phyloP scores from a whole-genome alignment of 2,329 filamentous ascomycete species.

The Cordyceps javanica region DNA sequence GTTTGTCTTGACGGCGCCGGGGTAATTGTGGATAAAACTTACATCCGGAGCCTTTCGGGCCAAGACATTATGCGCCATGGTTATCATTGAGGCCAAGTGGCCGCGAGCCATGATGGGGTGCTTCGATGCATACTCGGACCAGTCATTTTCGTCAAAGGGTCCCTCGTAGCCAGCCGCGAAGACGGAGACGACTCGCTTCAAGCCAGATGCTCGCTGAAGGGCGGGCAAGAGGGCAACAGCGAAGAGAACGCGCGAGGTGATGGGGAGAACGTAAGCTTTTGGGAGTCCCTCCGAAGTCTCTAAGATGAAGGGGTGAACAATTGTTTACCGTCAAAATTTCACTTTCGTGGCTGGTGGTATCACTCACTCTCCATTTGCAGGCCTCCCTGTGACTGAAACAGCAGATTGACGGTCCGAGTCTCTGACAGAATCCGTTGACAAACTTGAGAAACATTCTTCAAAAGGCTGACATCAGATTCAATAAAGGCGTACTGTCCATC shows the following conservation, averaged over 20 bases:
- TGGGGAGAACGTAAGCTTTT: conserved; percentile 41
- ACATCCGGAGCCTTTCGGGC: not conserved
- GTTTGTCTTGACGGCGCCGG: not conserved
- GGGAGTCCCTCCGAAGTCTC: conserved; percentile 51
- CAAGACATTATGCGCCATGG: not conserved
- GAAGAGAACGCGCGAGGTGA: conserved; percentile 52
- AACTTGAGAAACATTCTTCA: conserved; percentile 42
- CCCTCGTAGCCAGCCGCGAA: conserved; percentile 42
- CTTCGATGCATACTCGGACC: conserved; percentile 15
- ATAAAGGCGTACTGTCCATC: conserved; percentile 40
- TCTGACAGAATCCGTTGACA: conserved; percentile 43
- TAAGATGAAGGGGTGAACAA: not conserved
- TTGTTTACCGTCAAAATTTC: not conserved
- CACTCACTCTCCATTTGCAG: not conserved
- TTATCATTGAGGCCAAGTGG: not conserved
- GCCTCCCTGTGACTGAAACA: conserved; percentile 29
- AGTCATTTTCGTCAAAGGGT: conserved; percentile 34
- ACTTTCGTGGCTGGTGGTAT: not conserved
- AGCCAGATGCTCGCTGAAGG: conserved; percentile 27
- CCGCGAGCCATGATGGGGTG: conserved; percentile 23
- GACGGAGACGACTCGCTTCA: conserved; percentile 42
- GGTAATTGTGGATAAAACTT: not conserved
- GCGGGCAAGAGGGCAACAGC: conserved; percentile 49
- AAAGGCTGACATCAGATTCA: conserved; percentile 37
- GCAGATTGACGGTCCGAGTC: conserved; percentile 47